These are phyloP conservation scores for Tetragonia tetragonoides DNA, from an alignment of 148 eudicot species.

Conservation along the genomic window DNA sequence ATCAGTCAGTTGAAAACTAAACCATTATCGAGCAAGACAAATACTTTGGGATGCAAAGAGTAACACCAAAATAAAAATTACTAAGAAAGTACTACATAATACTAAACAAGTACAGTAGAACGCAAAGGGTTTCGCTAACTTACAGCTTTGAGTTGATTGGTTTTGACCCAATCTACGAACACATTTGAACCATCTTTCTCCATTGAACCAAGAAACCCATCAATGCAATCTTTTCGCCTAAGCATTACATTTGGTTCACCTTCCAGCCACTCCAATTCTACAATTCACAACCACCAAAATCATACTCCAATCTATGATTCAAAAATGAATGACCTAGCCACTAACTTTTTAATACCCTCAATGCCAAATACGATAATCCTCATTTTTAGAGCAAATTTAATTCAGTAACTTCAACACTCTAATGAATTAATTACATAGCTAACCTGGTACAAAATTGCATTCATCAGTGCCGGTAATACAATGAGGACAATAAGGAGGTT, in stretches of 20 bases:
- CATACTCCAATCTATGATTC: neutral
- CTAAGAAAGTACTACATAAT: neutral
- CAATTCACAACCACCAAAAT: conserved; percentile 15
- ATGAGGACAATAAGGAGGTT: conserved; percentile 94
- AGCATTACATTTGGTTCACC: conserved; percentile 74
- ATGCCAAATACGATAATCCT: too few relatives aligned
- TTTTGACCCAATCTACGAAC: conserved; percentile 84
- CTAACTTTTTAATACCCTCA: too few relatives aligned
- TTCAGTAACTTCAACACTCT: too few relatives aligned
- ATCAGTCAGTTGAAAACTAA: neutral
- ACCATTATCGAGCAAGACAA: neutral
- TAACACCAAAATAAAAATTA: neutral
- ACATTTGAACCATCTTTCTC: conserved; percentile 86
- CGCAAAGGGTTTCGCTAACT: conserved; percentile 23
- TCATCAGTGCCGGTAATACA: conserved; percentile 80
- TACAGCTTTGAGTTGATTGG: conserved; percentile 74
- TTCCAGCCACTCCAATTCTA: conserved; percentile 86
- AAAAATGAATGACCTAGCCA: neutral
- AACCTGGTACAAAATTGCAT: conserved; percentile 80
- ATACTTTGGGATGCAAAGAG: neutral
- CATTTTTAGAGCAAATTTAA: too few relatives aligned
- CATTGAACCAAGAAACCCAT: conserved; percentile 81
- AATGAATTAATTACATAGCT: too few relatives aligned
- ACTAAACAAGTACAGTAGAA: neutral
- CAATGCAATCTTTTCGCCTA: conserved; percentile 81